Evolutionary conservation across 179 eudicot species (phyloP).

Genomic region (Beta lomatogona): DNA sequence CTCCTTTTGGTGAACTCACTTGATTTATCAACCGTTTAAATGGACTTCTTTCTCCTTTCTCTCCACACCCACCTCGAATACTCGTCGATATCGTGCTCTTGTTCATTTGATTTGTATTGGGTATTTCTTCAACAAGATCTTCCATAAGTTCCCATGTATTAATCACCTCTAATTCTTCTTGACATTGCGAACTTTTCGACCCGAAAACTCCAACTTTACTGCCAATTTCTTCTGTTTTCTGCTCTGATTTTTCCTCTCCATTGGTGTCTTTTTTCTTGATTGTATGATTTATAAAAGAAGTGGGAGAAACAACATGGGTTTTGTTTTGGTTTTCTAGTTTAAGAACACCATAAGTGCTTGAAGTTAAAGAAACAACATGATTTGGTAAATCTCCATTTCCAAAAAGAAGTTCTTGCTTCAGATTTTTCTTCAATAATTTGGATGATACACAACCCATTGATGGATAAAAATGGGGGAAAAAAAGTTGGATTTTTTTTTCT

Average conservation of each 20-base stretch:
- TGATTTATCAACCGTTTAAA: constrained; percentile 50
- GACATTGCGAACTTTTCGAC: constrained; percentile 34
- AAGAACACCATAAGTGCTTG: constrained; percentile 79
- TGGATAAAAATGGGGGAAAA: neutral
- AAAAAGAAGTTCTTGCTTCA: constrained; percentile 35
- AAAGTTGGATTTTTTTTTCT: neutral
- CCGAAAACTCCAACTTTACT: constrained; percentile 17
- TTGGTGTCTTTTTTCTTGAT: neutral
- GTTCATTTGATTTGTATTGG: constrained; percentile 37
- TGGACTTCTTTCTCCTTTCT: constrained; percentile 36
- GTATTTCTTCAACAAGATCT: constrained; percentile 65
- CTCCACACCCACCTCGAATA: constrained; percentile 34
- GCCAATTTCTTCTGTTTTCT: neutral
- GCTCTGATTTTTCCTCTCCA: neutral
- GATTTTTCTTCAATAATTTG: constrained; percentile 47
- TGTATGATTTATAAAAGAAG: neutral
- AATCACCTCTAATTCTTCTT: constrained; percentile 57
- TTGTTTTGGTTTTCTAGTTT: constrained; percentile 41
- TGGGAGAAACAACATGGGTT: neutral
- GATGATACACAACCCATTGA: constrained; percentile 89
- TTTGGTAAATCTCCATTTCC: constrained; percentile 33
- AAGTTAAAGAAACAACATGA: constrained; percentile 87
- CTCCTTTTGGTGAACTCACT: constrained; percentile 49
- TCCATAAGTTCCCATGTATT: constrained; percentile 87
- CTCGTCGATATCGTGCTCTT: constrained; percentile 42